Evolutionary conservation across 208 protist species (phyloP).

Genomic region (Strigomonas oncopelti): DNA sequence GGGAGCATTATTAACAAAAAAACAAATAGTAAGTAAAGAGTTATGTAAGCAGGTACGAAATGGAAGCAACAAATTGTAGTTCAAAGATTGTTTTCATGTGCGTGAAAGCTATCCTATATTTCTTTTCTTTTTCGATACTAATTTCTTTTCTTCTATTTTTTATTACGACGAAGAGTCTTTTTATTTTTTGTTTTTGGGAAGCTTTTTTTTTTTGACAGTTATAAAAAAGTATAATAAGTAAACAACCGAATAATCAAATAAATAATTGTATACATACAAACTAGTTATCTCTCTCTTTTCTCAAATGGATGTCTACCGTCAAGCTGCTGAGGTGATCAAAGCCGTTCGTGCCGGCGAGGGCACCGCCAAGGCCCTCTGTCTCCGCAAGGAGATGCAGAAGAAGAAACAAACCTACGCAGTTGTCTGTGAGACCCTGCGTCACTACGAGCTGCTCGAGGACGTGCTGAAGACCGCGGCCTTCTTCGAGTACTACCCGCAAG

Average conservation of each 20-base stretch:
- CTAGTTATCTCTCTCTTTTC: not conserved
- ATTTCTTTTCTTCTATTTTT: not conserved
- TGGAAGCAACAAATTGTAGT: no score
- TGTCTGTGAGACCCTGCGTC: slow-evolving; percentile 82
- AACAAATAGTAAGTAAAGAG: not conserved
- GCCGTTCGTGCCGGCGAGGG: slow-evolving; percentile 71
- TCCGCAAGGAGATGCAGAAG: slow-evolving; percentile 91
- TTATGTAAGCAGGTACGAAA: not conserved
- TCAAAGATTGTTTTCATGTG: not conserved
- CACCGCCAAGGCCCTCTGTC: slow-evolving; percentile 85
- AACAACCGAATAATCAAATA: not conserved
- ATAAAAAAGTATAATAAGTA: not conserved
- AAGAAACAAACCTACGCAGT: slow-evolving; percentile 92
- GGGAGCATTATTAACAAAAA: slow-evolving; percentile 15
- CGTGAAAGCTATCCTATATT: no score
- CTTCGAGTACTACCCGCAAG: slow-evolving; percentile 78
- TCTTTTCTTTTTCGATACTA: not conserved
- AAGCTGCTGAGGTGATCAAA: slow-evolving; percentile 74
- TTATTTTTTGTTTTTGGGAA: slow-evolving; percentile 3
- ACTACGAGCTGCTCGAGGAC: slow-evolving; percentile 85
- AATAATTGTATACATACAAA: slow-evolving; percentile 4
- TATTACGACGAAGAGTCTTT: not conserved
- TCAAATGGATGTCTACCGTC: slow-evolving; percentile 87
- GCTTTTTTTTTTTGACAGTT: slow-evolving; percentile 5
- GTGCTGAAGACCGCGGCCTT: slow-evolving; percentile 79